Evolutionary conservation across 768 basidiomycete genomes (phyloP).

Genomic region (Ephemerocybe angulata): DNA sequence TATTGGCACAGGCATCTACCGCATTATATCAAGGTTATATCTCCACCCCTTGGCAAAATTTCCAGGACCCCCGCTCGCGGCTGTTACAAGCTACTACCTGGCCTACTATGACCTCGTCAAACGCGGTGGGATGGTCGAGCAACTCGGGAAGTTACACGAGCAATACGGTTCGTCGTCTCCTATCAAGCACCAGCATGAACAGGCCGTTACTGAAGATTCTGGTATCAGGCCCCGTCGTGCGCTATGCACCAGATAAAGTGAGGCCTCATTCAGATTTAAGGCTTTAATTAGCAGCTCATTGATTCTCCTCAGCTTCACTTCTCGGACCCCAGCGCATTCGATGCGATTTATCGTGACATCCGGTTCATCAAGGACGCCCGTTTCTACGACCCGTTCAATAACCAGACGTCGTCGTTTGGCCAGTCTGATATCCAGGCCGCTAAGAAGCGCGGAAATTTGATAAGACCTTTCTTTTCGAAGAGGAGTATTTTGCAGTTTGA

Average conservation of each 20-base stretch:
- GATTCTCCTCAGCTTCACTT: constrained; percentile 33
- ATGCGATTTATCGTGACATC: constrained; percentile 28
- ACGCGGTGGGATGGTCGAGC: constrained; percentile 23
- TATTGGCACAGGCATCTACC: no score
- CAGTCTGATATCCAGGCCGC: constrained; percentile 20
- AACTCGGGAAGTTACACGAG: constrained; percentile 24
- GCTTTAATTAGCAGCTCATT: background rate
- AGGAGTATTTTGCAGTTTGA: constrained; percentile 28
- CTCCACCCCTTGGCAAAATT: background rate
- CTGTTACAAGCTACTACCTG: constrained; percentile 21
- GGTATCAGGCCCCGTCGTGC: constrained; percentile 32
- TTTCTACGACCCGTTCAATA: constrained; percentile 23
- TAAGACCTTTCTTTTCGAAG: constrained; percentile 32
- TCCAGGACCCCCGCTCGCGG: constrained; percentile 30
- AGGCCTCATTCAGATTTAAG: background rate
- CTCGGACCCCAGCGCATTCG: constrained; percentile 28
- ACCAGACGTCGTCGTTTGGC: constrained; percentile 24
- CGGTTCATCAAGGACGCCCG: constrained; percentile 26
- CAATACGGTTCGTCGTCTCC: constrained; percentile 18
- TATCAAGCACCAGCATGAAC: background rate
- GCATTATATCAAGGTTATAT: background rate
- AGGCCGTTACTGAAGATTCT: background rate
- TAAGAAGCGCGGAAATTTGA: constrained; percentile 23
- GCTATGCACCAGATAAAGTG: constrained; percentile 36
- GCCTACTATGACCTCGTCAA: constrained; percentile 25